Percentiles rank a stretch among this genome's conserved stretches.
These are phyloP conservation scores for Cercophora scortea DNA, from an alignment of 495 filamentous ascomycete genomes.

Conservation along the genomic window DNA sequence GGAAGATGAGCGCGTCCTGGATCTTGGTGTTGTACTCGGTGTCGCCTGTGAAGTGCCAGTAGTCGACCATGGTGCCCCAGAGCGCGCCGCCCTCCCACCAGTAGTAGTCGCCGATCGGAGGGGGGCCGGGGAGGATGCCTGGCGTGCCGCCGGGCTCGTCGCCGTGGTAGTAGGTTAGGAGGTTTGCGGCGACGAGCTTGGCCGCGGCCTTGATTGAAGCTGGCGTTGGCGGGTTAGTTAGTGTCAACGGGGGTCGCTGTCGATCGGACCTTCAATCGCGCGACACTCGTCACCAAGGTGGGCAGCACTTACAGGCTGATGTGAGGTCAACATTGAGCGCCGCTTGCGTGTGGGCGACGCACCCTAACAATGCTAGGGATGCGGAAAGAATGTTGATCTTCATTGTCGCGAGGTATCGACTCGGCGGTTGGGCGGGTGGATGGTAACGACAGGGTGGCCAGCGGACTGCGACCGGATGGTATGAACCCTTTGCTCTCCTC, in stretches of 20 bases:
- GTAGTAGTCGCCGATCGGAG: slow-evolving; percentile 36
- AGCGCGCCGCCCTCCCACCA: slow-evolving; percentile 58
- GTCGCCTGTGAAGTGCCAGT: slow-evolving; percentile 64
- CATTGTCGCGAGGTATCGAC: too few relatives aligned
- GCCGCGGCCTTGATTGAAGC: slow-evolving; percentile 56
- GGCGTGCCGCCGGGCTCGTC: slow-evolving; percentile 51
- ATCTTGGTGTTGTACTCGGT: slow-evolving; percentile 51
- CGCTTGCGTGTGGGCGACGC: slow-evolving; percentile 1
- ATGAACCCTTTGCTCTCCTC: too few relatives aligned
- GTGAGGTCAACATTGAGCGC: slow-evolving; percentile 13
- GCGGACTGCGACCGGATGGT: too few relatives aligned
- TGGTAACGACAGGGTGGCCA: too few relatives aligned
- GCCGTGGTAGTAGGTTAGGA: slow-evolving; percentile 58
- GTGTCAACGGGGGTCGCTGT: background rate
- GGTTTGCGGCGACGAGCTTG: slow-evolving; percentile 48
- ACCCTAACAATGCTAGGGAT: too few relatives aligned
- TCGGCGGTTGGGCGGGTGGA: too few relatives aligned
- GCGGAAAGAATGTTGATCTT: too few relatives aligned
- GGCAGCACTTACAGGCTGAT: slow-evolving; percentile 6
- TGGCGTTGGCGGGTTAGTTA: slow-evolving; percentile 10
- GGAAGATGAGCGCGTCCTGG: slow-evolving; percentile 37
- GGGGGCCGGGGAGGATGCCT: slow-evolving; percentile 52
- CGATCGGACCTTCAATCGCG: background rate
- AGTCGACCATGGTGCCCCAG: slow-evolving; percentile 61
- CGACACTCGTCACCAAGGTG: too few relatives aligned